Conservation (phyloP, 768 basidiomycete species). For the Leccinellum albellum region DNA sequence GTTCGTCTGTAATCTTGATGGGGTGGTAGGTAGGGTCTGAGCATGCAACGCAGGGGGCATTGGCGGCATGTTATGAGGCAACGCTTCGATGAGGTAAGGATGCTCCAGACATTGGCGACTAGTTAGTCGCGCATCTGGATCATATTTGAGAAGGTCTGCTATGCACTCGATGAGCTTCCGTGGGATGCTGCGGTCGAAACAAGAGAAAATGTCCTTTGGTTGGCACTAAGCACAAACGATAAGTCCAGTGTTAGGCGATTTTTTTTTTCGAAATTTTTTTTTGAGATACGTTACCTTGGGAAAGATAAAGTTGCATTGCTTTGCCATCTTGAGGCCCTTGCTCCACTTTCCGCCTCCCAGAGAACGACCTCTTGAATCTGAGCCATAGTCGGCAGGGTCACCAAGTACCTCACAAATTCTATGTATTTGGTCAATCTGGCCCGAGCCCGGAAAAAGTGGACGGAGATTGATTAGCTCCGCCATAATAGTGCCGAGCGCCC, state of each 20-base stretch:
- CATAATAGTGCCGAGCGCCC: slow-evolving; percentile 98
- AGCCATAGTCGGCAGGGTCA: slow-evolving; percentile 83
- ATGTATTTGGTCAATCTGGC: slow-evolving; percentile 89
- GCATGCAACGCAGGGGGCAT: slow-evolving; percentile 51
- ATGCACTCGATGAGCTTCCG: slow-evolving; percentile 87
- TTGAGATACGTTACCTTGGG: slow-evolving; percentile 60
- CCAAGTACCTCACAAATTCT: slow-evolving; percentile 92
- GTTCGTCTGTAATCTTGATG: slow-evolving; percentile 37
- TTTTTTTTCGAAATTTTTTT: background rate
- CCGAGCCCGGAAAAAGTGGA: slow-evolving; percentile 91
- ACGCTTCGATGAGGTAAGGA: slow-evolving; percentile 81
- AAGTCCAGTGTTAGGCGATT: background rate
- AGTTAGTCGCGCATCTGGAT: slow-evolving; percentile 83
- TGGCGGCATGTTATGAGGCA: slow-evolving; percentile 61
- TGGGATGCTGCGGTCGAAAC: slow-evolving; percentile 79
- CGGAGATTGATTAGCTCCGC: slow-evolving; percentile 93
- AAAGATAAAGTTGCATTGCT: slow-evolving; percentile 81
- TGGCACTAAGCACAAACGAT: slow-evolving; percentile 42
- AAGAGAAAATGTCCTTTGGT: slow-evolving; percentile 63
- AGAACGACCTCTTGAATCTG: slow-evolving; percentile 61
- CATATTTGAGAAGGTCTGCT: slow-evolving; percentile 85
- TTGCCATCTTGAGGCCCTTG: slow-evolving; percentile 83
- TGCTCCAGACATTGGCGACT: slow-evolving; percentile 85
- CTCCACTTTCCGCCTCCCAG: slow-evolving; percentile 89
- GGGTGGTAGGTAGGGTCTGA: slow-evolving; percentile 35